Conservation (phyloP, 352 stramenopile genomes). For the Stramenopiles sp. region DNA sequence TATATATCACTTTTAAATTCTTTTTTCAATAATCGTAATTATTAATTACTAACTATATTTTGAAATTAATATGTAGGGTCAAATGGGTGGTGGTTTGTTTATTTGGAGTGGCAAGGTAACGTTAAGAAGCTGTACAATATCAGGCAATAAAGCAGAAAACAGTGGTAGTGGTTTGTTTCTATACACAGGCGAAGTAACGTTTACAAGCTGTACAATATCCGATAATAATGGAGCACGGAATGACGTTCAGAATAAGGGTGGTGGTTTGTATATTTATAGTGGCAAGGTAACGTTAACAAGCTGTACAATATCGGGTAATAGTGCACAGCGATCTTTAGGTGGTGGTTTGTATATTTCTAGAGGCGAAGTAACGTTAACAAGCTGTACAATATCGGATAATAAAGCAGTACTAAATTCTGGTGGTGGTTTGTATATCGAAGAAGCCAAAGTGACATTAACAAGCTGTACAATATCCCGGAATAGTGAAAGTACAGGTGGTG, state of each 20-base stretch:
- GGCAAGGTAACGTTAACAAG: background rate
- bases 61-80: no score
- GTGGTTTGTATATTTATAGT: background rate
- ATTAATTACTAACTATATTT: no score
- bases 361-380: background rate
- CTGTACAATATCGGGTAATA: background rate
- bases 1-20: no score
- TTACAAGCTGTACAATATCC: slow-evolving; percentile 1
- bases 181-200: background rate
- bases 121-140: background rate
- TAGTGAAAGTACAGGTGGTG: background rate
- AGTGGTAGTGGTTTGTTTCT: background rate
- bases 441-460: background rate
- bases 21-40: no score
- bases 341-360: background rate
- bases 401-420: background rate
- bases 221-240: background rate
- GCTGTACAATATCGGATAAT: background rate
- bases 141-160: background rate
- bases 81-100: background rate
- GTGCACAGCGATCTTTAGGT: background rate
- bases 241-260: no score
- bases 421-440: background rate
- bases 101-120: background rate
- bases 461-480: background rate